Conservation (phyloP, 78 protist species). For the Dictyostelium brefeldianum region DNA sequence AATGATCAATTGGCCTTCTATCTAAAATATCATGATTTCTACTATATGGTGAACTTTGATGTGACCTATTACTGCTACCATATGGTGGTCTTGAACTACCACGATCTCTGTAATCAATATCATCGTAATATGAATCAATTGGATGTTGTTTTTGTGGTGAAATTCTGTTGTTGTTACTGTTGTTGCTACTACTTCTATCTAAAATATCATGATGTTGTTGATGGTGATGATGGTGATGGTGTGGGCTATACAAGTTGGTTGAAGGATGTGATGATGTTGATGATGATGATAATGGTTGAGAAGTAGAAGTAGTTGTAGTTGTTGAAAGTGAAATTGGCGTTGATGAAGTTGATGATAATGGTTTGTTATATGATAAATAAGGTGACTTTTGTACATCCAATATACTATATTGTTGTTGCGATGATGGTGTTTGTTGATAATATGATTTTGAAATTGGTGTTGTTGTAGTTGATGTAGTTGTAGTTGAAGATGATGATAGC, state of each 20-base stretch:
- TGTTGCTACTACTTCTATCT: not conserved
- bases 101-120: slow-evolving; percentile 1
- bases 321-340: slow-evolving; percentile 6
- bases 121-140: slow-evolving; percentile 4
- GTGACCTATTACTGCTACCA: not conserved
- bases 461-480: slow-evolving; percentile 19
- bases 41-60: slow-evolving; percentile 1
- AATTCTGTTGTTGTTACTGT: not conserved
- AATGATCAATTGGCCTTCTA: slow-evolving; percentile 6
- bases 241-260: not conserved
- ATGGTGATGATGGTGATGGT: not conserved
- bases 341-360: slow-evolving; percentile 8
- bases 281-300: not conserved
- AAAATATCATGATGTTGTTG: not conserved
- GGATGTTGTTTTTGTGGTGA: slow-evolving; percentile 34
- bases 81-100: not conserved
- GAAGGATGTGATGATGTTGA: slow-evolving; percentile 1
- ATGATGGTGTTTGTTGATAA: slow-evolving; percentile 9
- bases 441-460: slow-evolving; percentile 16
- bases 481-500: not conserved
- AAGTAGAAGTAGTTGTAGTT: slow-evolving; percentile 7
- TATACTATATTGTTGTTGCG: not conserved
- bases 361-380: not conserved
- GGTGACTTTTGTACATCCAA: slow-evolving; percentile 28
- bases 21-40: slow-evolving; percentile 12